phyloP scores from a whole-genome alignment of 192 early-diverging fungal species.

The Coemansia sp. region DNA sequence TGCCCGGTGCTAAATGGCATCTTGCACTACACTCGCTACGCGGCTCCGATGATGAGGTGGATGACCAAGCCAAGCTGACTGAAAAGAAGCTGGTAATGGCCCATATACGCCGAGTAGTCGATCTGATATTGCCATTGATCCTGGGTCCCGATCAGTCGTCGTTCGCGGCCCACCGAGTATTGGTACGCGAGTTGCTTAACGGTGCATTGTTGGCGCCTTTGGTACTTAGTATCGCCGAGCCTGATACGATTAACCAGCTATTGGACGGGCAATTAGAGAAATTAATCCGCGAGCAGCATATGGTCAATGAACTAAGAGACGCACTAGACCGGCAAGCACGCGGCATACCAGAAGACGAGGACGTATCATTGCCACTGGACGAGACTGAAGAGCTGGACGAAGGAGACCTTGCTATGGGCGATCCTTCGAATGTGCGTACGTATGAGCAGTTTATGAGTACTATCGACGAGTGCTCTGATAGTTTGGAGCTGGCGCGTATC shows the following conservation, averaged over 20 bases:
- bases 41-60: not conserved
- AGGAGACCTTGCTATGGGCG: not conserved
- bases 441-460: conserved; percentile 78
- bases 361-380: not conserved
- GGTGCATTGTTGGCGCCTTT: conserved; percentile 72
- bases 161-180: conserved; percentile 60
- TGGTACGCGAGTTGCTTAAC: conserved; percentile 77
- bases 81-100: conserved; percentile 57
- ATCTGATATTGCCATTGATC: conserved; percentile 67
- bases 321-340: conserved; percentile 67
- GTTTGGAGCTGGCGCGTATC: conserved; percentile 65
- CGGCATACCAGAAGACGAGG: not conserved
- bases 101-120: conserved; percentile 66
- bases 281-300: conserved; percentile 61
- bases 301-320: conserved; percentile 71
- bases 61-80: conserved; percentile 4
- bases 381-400: conserved; percentile 1
- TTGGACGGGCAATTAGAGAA: conserved; percentile 63
- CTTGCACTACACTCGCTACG: conserved; percentile 7
- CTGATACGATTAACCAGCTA: conserved; percentile 86
- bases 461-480: conserved; percentile 69
- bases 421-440: conserved; percentile 27
- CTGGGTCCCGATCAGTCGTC: conserved; percentile 61
- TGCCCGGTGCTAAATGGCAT: conserved; percentile 10
- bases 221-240: conserved; percentile 71